Evolutionary conservation across 1,284 basidiomycete genomes (phyloP).

Genomic region (Tilletiopsis washingtonensis): DNA sequence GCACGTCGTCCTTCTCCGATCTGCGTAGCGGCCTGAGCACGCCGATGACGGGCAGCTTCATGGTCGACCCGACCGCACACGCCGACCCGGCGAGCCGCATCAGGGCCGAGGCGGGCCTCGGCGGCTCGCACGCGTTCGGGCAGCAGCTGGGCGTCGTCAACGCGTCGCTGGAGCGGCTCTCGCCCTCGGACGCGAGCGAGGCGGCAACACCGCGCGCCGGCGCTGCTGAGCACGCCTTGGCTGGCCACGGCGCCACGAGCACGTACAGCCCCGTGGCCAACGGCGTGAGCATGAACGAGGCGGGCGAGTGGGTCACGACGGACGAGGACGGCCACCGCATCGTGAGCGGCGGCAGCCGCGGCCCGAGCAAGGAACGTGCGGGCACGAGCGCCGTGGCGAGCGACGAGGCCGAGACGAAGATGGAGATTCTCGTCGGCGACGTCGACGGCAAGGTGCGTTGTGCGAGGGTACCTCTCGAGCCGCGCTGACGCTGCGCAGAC

Average conservation of each 20-base stretch:
- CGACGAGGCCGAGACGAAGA: conserved; percentile 51
- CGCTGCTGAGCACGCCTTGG: too few species aligned
- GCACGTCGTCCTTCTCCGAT: conserved; percentile 21
- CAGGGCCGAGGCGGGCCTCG: too few species aligned
- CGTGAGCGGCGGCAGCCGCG: conserved; percentile 23
- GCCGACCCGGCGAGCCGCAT: too few species aligned
- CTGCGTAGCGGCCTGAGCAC: conserved; percentile 27
- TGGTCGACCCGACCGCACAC: conserved; percentile 22
- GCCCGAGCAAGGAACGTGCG: too few species aligned
- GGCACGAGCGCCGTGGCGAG: background rate
- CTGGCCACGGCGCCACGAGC: too few species aligned
- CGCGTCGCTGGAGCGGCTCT: too few species aligned
- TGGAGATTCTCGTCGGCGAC: conserved; percentile 96
- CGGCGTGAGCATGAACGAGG: conserved; percentile 48
- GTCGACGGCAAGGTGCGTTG: conserved; percentile 71
- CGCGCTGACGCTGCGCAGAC: conserved; percentile 4
- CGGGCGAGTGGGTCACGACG: conserved; percentile 44
- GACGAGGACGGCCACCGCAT: conserved; percentile 39
- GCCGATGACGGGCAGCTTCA: conserved; percentile 28
- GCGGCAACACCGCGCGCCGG: too few species aligned
- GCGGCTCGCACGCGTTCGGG: too few species aligned
- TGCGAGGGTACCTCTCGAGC: background rate
- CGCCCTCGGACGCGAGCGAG: too few species aligned
- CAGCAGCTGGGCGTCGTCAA: too few species aligned
- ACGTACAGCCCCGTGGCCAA: too few species aligned